phyloP scores from a whole-genome alignment of 345 rosid species.

The Rhizophora mangle region DNA sequence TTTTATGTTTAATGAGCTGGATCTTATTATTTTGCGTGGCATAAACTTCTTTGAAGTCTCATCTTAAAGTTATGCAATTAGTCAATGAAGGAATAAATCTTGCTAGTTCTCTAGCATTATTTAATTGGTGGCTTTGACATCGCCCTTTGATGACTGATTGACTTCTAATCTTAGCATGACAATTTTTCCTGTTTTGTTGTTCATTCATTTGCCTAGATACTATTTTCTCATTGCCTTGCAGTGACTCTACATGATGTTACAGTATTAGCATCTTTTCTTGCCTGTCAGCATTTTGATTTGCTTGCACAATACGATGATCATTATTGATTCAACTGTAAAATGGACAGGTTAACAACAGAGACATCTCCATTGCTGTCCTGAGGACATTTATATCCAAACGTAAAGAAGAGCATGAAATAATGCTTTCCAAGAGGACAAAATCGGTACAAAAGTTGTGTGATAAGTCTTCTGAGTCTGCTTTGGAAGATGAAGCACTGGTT shows the following conservation, averaged over 20 bases:
- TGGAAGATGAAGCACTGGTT: conserved; percentile 58
- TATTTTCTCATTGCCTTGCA: background rate
- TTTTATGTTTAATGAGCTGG: no score
- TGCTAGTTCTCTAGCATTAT: no score
- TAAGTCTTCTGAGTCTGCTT: conserved; percentile 35
- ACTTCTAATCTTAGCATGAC: background rate
- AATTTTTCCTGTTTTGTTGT: background rate
- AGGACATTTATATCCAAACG: conserved; percentile 68
- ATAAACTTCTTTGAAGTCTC: no score
- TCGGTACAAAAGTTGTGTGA: conserved; percentile 35
- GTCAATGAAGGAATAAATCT: no score
- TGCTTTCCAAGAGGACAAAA: conserved; percentile 49
- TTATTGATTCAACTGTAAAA: conserved; percentile 11
- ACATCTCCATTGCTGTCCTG: conserved; percentile 82
- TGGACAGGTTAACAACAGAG: conserved; percentile 86
- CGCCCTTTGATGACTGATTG: background rate
- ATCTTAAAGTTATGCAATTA: no score
- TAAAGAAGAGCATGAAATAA: conserved; percentile 65
- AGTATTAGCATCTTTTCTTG: background rate
- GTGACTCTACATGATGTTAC: no score
- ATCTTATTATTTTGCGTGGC: no score
- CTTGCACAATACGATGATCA: background rate
- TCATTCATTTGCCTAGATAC: background rate
- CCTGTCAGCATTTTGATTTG: background rate
- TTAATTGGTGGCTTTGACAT: background rate